Evolutionary conservation across 805 yeast genomes (phyloP).

Genomic region (Wickerhamiella dianesei): DNA sequence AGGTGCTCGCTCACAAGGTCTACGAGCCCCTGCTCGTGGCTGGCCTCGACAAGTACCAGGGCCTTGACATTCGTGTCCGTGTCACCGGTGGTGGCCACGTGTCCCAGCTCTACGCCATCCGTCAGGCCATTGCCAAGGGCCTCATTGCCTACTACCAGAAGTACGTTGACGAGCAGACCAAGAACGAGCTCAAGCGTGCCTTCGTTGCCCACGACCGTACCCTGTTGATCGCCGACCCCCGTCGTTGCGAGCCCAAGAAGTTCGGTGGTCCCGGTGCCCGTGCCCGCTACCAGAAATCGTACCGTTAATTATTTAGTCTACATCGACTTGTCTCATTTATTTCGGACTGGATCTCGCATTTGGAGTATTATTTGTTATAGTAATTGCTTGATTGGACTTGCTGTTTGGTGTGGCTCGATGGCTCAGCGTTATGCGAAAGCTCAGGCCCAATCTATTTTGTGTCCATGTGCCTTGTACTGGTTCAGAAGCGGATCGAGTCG

Average conservation of each 20-base stretch:
- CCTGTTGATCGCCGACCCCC: conserved; percentile 96
- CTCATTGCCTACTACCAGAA: conserved; percentile 99
- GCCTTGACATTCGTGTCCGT: conserved; percentile 96
- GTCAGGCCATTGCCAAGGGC: conserved; percentile 99
- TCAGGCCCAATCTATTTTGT: too few relatives aligned
- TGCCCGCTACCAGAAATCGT: conserved; percentile 99
- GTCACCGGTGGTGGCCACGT: conserved; percentile 99
- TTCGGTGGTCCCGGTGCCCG: conserved; percentile 99
- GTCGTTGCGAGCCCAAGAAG: conserved; percentile 99
- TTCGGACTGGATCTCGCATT: background rate
- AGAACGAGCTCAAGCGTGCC: conserved; percentile 98
- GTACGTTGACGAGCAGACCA: conserved; percentile 98
- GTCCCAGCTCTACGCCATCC: conserved; percentile 98
- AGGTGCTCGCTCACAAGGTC: conserved; percentile 97
- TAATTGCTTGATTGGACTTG: too few relatives aligned
- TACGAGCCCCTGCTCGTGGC: conserved; percentile 98
- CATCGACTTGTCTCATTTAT: background rate
- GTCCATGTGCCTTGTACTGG: too few relatives aligned
- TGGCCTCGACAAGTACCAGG: conserved; percentile 97
- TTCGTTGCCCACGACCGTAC: conserved; percentile 98
- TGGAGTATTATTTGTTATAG: too few relatives aligned
- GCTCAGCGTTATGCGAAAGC: too few relatives aligned
- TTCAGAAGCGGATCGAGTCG: too few relatives aligned
- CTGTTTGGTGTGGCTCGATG: too few relatives aligned
- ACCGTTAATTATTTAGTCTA: conserved; percentile 57